phyloP scores from a whole-genome alignment of 2,329 filamentous ascomycete genomes.

The Ramichloridium luteum region DNA sequence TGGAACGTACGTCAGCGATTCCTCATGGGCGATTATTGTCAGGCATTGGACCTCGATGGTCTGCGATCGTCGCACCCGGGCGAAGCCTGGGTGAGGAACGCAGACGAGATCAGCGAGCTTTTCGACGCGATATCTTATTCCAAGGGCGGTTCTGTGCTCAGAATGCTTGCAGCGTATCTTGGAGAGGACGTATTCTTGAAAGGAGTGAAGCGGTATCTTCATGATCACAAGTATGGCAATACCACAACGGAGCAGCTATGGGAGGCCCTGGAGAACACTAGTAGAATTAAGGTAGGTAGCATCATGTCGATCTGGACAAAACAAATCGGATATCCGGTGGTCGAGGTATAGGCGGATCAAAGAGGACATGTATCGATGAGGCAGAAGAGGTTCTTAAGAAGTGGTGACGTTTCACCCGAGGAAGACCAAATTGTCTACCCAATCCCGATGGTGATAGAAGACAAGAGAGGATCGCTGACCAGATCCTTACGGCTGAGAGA shows the following conservation, averaged over 20 bases:
- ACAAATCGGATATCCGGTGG: slow-evolving; percentile 2
- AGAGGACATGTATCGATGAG: too few relatives aligned
- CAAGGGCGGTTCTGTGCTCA: slow-evolving; percentile 86
- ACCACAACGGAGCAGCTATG: slow-evolving; percentile 84
- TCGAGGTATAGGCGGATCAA: too few relatives aligned
- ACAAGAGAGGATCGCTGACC: too few relatives aligned
- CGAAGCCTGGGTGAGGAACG: slow-evolving; percentile 82
- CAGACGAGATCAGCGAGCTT: slow-evolving; percentile 87
- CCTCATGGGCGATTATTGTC: slow-evolving; percentile 82
- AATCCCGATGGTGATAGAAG: too few relatives aligned
- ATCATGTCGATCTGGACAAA: too few relatives aligned
- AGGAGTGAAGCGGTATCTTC: slow-evolving; percentile 78
- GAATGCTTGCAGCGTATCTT: slow-evolving; percentile 83
- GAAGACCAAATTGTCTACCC: too few relatives aligned
- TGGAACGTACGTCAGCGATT: slow-evolving; percentile 97
- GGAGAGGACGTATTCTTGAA: slow-evolving; percentile 76
- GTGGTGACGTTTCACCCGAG: too few relatives aligned
- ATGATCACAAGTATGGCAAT: slow-evolving; percentile 72
- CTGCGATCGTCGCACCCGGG: slow-evolving; percentile 86
- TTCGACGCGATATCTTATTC: slow-evolving; percentile 92
- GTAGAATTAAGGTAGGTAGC: slow-evolving; percentile 71
- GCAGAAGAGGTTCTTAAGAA: too few relatives aligned
- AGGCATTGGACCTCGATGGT: slow-evolving; percentile 74
- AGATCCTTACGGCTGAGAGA: too few relatives aligned
- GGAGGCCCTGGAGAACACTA: slow-evolving; percentile 72